Base-by-base conservation (phyloP, 176 grass and related monocot species). In the Stipa capillata region DNA sequence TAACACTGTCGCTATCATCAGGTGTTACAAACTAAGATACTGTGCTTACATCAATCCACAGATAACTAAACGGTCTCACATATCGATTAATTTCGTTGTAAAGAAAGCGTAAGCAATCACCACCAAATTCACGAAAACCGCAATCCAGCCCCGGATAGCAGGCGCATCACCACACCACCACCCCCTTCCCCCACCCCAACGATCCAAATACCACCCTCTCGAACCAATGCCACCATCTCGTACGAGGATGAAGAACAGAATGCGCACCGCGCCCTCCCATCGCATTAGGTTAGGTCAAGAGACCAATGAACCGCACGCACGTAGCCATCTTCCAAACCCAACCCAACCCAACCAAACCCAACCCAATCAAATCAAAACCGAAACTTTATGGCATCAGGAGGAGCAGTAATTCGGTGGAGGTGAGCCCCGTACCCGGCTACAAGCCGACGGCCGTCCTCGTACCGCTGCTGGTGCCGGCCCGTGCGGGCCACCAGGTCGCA, bases 381-480 rank as follows among this genome's bases (percentile, higher is more conserved):
- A 18, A 50, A 74, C 31, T 27, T 11, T n/a, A 7, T 68, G 63
- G 49, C 37, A 55, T 40, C n/a, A n/a, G n/a, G n/a, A n/a, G n/a
- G n/a, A n/a, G n/a, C n/a, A n/a, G n/a, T n/a, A 13, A 70, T 50
- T 65, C 10, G 34, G 42, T n/a, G 17, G 54, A 64, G 6, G 45
- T 7, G 29, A 57, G n/a, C 17, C 29, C 34, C 27, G 28, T 82
- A 95, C 96, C 96, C 92, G 43, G 96, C 92, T 66, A 99, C 87
- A 58, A 99, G 88, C 44, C 92, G 92, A 75, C 90, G 81, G 52
- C 92, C 90, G 32, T 72, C 96, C 76, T 95, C 90, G 76, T 99
- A 99, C 29, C 96, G 96, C 90, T 99, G 96, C 88, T 99, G 96
- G 75, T 99, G 96, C 50, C 96, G 90, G 67, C 96, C 96, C 69